phyloP scores from a whole-genome alignment of 1,284 basidiomycete genomes.

The Melampsora larici-populina region DNA sequence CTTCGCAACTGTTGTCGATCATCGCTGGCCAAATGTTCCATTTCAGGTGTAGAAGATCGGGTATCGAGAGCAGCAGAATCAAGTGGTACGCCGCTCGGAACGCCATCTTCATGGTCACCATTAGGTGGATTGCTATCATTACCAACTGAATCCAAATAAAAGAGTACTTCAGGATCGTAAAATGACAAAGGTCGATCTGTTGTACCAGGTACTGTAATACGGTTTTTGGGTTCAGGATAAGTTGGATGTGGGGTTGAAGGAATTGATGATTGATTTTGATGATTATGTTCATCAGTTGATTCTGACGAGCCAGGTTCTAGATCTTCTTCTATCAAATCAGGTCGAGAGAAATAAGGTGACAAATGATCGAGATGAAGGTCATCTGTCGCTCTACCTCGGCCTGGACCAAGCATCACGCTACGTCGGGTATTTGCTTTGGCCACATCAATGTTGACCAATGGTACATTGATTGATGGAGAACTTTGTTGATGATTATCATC shows the following conservation, averaged over 20 bases:
- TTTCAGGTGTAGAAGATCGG: neutral
- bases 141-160: neutral
- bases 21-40: neutral
- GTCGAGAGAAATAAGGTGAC: neutral
- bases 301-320: neutral
- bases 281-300: neutral
- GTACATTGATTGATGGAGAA: too few relatives aligned
- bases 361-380: neutral
- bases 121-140: neutral
- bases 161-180: conserved; percentile 18
- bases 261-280: neutral
- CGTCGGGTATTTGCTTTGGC: conserved; percentile 2
- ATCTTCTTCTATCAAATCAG: neutral
- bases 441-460: neutral
- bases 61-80: neutral
- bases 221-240: neutral
- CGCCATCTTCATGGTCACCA: too few relatives aligned
- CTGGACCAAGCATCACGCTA: neutral
- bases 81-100: too few relatives aligned
- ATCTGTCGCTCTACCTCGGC: conserved; percentile 2
- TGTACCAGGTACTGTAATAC: neutral
- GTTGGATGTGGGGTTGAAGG: neutral
- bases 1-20: neutral
- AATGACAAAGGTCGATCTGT: conserved; percentile 11
- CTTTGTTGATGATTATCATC: too few relatives aligned